Evolutionary conservation across 768 basidiomycete species (phyloP).

Genomic region (Tulasnella sp.): DNA sequence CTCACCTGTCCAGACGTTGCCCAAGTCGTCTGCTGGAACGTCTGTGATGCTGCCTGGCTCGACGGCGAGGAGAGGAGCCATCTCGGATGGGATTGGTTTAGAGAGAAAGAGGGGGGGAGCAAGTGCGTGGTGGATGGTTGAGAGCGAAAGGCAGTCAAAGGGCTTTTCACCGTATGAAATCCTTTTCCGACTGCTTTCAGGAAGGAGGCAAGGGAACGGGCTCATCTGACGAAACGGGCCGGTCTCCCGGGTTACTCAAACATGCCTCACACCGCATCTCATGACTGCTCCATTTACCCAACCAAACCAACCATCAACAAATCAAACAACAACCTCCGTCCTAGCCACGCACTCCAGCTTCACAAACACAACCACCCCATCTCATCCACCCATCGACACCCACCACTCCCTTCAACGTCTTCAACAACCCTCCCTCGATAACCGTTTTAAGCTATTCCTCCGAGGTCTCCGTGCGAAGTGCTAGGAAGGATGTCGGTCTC

Average conservation of each 20-base stretch:
- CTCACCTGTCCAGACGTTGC: conserved; percentile 57
- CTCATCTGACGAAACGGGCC: conserved; percentile 8
- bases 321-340: background rate
- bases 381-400: no score
- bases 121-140: conserved; percentile 13
- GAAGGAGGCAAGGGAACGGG: conserved; percentile 11
- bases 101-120: conserved; percentile 9
- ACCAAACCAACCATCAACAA: no score
- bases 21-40: conserved; percentile 55
- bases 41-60: conserved; percentile 46
- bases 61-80: conserved; percentile 33
- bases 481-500: no score
- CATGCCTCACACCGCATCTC: no score
- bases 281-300: no score
- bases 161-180: background rate
- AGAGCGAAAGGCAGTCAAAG: conserved; percentile 1
- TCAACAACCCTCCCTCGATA: no score
- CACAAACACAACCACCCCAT: no score
- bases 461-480: no score
- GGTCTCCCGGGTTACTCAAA: conserved; percentile 1
- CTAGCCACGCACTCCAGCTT: no score
- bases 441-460: no score
- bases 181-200: conserved; percentile 2
- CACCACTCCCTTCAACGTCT: no score
- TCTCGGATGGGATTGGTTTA: conserved; percentile 6